Evolutionary conservation across 768 basidiomycete genomes (phyloP).

Genomic region (Cubamyces sp.): DNA sequence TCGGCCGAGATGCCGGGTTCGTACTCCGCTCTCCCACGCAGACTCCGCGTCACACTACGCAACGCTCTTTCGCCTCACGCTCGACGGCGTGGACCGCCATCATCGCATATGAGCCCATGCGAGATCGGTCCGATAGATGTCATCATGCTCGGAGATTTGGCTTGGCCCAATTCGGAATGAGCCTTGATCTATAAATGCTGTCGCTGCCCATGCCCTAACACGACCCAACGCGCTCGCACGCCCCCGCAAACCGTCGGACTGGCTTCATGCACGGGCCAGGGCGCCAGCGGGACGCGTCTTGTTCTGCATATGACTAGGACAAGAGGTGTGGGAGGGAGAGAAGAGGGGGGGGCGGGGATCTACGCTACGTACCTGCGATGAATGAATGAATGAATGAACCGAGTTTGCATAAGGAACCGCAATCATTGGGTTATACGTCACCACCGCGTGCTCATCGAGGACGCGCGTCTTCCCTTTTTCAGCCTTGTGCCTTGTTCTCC

Average conservation of each 20-base stretch:
- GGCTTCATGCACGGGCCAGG: neutral
- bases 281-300: neutral
- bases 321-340: neutral
- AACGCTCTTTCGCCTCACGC: neutral
- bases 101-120: constrained; percentile 14
- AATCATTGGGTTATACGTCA: constrained; percentile 23
- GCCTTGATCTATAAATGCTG: constrained; percentile 17
- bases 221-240: neutral
- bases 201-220: neutral
- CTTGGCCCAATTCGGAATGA: neutral
- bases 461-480: constrained; percentile 3
- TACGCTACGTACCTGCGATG: constrained; percentile 6
- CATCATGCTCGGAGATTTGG: constrained; percentile 21
- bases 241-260: constrained; percentile 3
- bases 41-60: constrained; percentile 17
- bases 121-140: constrained; percentile 24
- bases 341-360: constrained; percentile 6
- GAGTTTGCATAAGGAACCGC: constrained; percentile 12
- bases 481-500: constrained; percentile 15
- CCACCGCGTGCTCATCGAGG: constrained; percentile 13
- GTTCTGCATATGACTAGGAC: neutral
- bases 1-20: constrained; percentile 24
- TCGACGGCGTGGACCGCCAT: neutral
- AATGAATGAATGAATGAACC: too few species aligned
- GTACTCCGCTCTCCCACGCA: constrained; percentile 14